phyloP scores from a whole-genome alignment of 257 asterid genomes.

The Penstemon davidsonii region DNA sequence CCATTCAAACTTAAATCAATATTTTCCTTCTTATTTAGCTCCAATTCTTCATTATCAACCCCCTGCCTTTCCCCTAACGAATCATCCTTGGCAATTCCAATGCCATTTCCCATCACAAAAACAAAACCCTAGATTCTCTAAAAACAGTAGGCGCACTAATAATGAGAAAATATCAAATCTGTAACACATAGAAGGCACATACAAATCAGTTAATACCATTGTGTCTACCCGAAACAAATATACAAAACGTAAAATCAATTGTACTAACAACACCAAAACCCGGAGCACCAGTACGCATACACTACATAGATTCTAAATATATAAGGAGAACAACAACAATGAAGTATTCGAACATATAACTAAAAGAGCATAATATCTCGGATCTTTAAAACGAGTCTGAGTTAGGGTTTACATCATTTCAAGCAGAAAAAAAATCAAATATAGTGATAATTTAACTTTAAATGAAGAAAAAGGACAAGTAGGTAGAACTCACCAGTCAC shows the following conservation, averaged over 20 bases:
- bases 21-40: slow-evolving; percentile 31
- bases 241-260: background rate
- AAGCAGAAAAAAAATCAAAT: background rate
- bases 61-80: slow-evolving; percentile 41
- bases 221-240: background rate
- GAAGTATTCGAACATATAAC: background rate
- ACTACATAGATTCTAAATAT: background rate
- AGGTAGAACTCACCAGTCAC: slow-evolving; percentile 37
- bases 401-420: slow-evolving; percentile 43
- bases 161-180: background rate
- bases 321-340: background rate
- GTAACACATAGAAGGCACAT: too few species aligned
- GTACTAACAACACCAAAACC: background rate
- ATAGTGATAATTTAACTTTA: background rate
- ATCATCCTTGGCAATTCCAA: slow-evolving; percentile 40
- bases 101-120: slow-evolving; percentile 67
- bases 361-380: background rate
- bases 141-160: slow-evolving; percentile 2
- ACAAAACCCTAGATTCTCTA: slow-evolving; percentile 40
- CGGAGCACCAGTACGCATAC: background rate
- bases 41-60: slow-evolving; percentile 33
- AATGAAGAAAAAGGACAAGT: background rate
- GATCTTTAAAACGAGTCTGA: background rate
- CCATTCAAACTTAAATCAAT: slow-evolving; percentile 33
- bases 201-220: background rate